phyloP scores from a whole-genome alignment of 2,329 filamentous ascomycete species.

The Aspergillus spinulosporus region DNA sequence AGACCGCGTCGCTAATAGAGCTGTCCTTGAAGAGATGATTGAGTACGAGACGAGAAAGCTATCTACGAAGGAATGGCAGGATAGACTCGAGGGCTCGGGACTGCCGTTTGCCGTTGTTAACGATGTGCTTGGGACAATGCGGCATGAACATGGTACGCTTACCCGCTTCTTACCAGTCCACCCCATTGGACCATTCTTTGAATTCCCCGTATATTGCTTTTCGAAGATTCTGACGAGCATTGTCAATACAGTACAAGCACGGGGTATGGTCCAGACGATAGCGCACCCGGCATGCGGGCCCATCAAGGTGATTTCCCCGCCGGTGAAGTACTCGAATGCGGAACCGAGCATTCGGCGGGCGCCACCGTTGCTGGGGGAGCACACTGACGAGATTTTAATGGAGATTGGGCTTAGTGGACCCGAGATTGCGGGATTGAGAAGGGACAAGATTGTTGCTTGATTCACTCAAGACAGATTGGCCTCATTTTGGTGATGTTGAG shows the following conservation, averaged over 20 bases:
- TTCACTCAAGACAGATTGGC: constrained; percentile 10
- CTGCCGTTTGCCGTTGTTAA: constrained; percentile 96
- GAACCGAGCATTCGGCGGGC: constrained; percentile 72
- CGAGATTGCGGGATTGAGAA: constrained; percentile 63
- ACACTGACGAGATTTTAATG: constrained; percentile 74
- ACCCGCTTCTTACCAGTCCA: too few relatives aligned
- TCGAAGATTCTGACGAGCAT: too few relatives aligned
- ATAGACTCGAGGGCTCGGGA: constrained; percentile 79
- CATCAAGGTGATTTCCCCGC: constrained; percentile 88
- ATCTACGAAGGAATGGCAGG: constrained; percentile 85
- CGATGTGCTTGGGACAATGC: constrained; percentile 80
- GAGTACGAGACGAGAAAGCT: constrained; percentile 71
- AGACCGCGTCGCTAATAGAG: constrained; percentile 64
- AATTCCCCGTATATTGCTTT: too few relatives aligned
- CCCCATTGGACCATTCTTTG: too few relatives aligned
- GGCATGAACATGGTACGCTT: constrained; percentile 73
- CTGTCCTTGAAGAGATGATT: constrained; percentile 74
- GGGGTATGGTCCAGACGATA: constrained; percentile 86
- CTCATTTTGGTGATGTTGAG: too few relatives aligned
- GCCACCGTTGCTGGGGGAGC: constrained; percentile 85
- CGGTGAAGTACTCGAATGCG: constrained; percentile 88
- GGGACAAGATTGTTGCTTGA: constrained; percentile 66
- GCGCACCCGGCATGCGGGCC: constrained; percentile 80
- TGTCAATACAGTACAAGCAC: constrained; percentile 57
- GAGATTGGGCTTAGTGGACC: constrained; percentile 59